phyloP scores from a whole-genome alignment of 2,329 filamentous ascomycete genomes.

The Huntiella moniliformis region DNA sequence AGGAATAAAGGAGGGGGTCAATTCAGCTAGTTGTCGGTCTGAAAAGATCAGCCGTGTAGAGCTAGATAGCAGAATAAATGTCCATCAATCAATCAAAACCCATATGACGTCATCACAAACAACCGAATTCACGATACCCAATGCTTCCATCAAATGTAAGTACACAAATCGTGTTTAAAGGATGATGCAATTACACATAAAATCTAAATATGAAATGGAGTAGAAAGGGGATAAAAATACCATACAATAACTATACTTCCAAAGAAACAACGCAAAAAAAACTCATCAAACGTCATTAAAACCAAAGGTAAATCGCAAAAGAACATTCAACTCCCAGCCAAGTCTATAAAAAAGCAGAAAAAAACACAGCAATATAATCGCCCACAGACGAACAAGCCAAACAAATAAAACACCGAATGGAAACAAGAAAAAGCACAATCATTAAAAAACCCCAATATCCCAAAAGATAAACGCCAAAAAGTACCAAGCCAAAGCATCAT shows the following conservation, averaged over 20 bases:
- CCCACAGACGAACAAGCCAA: neutral
- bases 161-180: neutral
- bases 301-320: constrained; percentile 2
- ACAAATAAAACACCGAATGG: neutral
- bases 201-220: neutral
- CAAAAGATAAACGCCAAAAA: neutral
- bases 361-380: neutral
- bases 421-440: neutral
- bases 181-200: neutral
- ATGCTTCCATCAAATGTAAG: too few species aligned
- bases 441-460: neutral
- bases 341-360: neutral
- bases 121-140: too few species aligned
- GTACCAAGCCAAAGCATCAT: neutral
- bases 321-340: neutral
- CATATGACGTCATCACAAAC: too few species aligned
- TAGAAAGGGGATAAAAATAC: neutral
- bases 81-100: too few species aligned
- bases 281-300: neutral
- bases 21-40: too few species aligned
- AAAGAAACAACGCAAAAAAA: neutral
- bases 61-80: too few species aligned
- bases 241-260: neutral
- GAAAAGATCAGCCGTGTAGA: too few species aligned
- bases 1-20: too few species aligned